A percentile compares a stretch with the other conserved stretches of the same genome.
phyloP scores from a whole-genome alignment of 2,329 filamentous ascomycete species.

The Colletotrichum sp. region DNA sequence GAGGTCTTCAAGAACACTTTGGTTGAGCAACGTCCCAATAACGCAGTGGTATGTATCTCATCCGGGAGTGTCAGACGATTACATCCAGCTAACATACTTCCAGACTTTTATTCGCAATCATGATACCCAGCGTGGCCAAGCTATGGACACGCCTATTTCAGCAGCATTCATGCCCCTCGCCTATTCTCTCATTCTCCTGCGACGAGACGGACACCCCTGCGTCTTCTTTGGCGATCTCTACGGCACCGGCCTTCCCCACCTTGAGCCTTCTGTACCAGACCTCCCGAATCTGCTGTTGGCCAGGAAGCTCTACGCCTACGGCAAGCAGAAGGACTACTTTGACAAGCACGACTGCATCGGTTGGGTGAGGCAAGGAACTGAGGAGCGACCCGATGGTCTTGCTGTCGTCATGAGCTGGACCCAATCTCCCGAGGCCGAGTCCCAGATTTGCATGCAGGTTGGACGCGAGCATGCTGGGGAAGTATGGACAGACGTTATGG shows the following conservation, averaged over 20 bases:
- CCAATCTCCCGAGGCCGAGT: background rate
- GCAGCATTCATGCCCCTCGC: conserved; percentile 4
- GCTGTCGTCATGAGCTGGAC: conserved; percentile 13
- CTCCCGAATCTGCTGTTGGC: conserved; percentile 4
- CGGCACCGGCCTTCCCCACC: background rate
- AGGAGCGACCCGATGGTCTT: conserved; percentile 4
- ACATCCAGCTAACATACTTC: background rate
- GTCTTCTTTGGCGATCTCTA: conserved; percentile 19
- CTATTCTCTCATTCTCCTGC: conserved; percentile 8
- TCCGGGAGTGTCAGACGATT: background rate
- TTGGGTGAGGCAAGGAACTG: conserved; percentile 2
- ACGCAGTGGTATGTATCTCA: conserved; percentile 3
- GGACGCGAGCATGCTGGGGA: conserved; percentile 1
- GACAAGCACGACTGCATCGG: conserved; percentile 6
- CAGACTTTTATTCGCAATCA: conserved; percentile 19
- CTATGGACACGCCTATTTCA: conserved; percentile 15
- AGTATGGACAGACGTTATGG: conserved; percentile 7
- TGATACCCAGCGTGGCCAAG: conserved; percentile 16
- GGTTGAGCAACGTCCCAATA: conserved; percentile 9
- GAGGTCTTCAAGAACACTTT: conserved; percentile 8
- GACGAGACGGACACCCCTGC: conserved; percentile 12
- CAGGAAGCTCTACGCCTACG: conserved; percentile 7
- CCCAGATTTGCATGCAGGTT: conserved; percentile 7
- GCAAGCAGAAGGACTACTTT: conserved; percentile 10
- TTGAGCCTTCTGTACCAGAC: background rate